Percentiles rank a stretch among this genome's conserved stretches.
Evolutionary conservation across 805 yeast species (phyloP).

Genomic region (Wickerhamiella azyma): DNA sequence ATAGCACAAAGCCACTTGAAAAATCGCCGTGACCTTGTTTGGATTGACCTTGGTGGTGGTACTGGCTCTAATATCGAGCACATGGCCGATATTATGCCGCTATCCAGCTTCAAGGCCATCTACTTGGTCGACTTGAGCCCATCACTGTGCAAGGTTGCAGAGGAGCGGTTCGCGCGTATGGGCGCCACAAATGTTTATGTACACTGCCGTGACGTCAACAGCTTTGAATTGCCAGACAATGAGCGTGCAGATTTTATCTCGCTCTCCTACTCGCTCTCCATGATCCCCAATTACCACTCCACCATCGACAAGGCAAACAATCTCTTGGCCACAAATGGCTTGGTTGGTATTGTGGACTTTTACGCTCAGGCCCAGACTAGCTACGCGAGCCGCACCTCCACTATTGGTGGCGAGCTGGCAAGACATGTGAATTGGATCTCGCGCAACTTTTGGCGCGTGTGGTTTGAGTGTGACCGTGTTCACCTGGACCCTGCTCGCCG

Average conservation of each 20-base stretch:
- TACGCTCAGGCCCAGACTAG: conserved; percentile 61
- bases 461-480: conserved; percentile 79
- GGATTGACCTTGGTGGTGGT: conserved; percentile 58
- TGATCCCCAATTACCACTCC: conserved; percentile 75
- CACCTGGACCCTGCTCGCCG: conserved; percentile 69
- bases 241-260: conserved; percentile 54
- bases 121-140: conserved; percentile 68
- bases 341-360: conserved; percentile 63
- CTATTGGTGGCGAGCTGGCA: conserved; percentile 58
- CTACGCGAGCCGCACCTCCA: conserved; percentile 52
- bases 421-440: conserved; percentile 66
- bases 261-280: conserved; percentile 66
- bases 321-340: conserved; percentile 41
- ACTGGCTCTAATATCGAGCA: conserved; percentile 72
- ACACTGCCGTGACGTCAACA: conserved; percentile 61
- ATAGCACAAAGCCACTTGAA: conserved; percentile 45
- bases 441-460: conserved; percentile 71
- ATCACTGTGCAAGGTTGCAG: conserved; percentile 61
- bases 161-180: conserved; percentile 35
- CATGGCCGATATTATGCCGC: conserved; percentile 45
- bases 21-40: conserved; percentile 23
- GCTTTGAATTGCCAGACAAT: conserved; percentile 38
- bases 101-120: conserved; percentile 44
- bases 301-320: conserved; percentile 54
- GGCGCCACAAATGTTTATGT: conserved; percentile 52